Evolutionary conservation across 208 protist species (phyloP).

Genomic region (Acanthamoeba lenticulata): DNA sequence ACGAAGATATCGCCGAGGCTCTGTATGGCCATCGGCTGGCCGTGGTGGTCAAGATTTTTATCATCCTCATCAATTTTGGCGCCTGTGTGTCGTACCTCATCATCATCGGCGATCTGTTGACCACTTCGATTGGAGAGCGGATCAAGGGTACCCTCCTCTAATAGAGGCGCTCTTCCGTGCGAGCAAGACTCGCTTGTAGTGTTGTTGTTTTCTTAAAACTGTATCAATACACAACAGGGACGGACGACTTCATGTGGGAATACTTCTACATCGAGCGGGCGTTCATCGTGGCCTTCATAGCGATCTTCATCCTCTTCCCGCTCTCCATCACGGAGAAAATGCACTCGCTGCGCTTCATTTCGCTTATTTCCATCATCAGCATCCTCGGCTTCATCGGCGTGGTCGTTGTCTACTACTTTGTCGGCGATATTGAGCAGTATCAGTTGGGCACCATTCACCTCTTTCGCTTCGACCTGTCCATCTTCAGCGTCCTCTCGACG

Average conservation of each 20-base stretch:
- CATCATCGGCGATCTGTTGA: conserved; percentile 6
- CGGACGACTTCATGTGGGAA: not conserved
- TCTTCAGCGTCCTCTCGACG: conserved; percentile 29
- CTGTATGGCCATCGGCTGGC: not conserved
- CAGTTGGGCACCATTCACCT: not conserved
- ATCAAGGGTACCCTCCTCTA: not conserved
- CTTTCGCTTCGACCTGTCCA: not conserved
- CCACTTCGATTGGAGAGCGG: not conserved
- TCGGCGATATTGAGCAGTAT: not conserved
- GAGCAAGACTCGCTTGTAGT: no score
- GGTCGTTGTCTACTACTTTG: not conserved
- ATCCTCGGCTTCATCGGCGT: conserved; percentile 23
- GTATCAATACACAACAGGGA: no score
- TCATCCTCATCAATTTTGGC: conserved; percentile 27
- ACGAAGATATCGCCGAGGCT: conserved; percentile 12
- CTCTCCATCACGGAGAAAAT: conserved; percentile 33
- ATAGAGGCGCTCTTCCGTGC: not conserved
- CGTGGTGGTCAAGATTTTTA: not conserved
- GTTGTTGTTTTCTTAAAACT: no score
- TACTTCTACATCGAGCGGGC: conserved; percentile 16
- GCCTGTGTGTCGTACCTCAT: conserved; percentile 8
- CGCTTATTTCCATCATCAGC: not conserved
- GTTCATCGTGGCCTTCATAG: conserved; percentile 15
- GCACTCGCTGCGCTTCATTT: conserved; percentile 20
- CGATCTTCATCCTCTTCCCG: conserved; percentile 17